Evolutionary conservation across 176 grass and related monocot genomes (phyloP), one percentile per base, ranked within the genome.

Genomic region (Cymbopogon citratus): DNA sequence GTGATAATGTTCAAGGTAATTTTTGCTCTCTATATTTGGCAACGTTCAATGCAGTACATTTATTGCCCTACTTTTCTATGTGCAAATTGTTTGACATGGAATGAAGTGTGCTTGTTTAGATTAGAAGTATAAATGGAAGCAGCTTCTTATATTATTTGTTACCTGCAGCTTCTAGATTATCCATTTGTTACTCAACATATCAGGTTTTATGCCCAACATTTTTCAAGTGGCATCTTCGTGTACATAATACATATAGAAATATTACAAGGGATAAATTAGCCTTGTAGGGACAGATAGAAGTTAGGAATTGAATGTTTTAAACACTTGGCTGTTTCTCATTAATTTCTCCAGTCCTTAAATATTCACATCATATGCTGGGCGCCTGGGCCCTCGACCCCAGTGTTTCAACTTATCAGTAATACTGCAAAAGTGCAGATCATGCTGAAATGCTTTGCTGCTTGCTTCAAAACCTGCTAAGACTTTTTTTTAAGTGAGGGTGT

Each of bases 21-120:
- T 0, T 64, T 85, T 73, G n/a, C n/a, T 33, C 46, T 5, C 26
- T 39, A 21, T 36, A 52, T 60, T 74, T 38, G 71, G 63, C 16
- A 27, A 12, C 64, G 25, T 18, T 49, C 27, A 72, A 18, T 48
- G 12, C 9, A 1, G 2, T 10, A 12, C 29, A n/a, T 29, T 81
- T 76, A 52, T 76, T 16, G 54, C 51, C 31, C 54, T 25, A 6
- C 52, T 69, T 13, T 63, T 41, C 31, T 52, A 40, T 69, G 46
- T 70, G 46, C 31, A 84, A 46, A 40, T 46, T 24, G 44, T 78
- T 82, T 69, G 48, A 66, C 9, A 60, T 72, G 14, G 54, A 54
- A 66, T 66, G 9, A 71, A 77, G 48, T 35, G 63, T 66, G 34
- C 13, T 83, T 83, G 51, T 28, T 51, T 59, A n/a, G 80, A 75